phyloP scores from a whole-genome alignment of 306 rosid species.

The Malus orientalis region DNA sequence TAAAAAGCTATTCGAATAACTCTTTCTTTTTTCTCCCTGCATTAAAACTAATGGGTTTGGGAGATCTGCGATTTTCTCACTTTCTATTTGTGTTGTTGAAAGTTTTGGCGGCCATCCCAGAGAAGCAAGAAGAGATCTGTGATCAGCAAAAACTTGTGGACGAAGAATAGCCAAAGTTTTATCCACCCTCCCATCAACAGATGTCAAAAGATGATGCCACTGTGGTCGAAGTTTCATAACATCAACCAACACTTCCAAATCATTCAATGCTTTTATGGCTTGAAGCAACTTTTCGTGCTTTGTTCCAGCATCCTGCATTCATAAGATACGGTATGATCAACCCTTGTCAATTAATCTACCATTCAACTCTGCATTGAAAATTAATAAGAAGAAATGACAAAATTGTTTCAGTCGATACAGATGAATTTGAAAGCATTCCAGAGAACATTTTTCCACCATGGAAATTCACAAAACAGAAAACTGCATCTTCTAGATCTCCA shows the following conservation, averaged over 20 bases:
- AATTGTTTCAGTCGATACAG: conserved; percentile 29
- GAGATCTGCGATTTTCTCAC: conserved; percentile 22
- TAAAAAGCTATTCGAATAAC: conserved; percentile 53
- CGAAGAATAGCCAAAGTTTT: conserved; percentile 49
- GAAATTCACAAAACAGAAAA: conserved; percentile 46
- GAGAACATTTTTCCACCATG: conserved; percentile 41
- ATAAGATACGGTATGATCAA: not conserved
- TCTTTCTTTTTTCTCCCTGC: conserved; percentile 51
- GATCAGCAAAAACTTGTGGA: conserved; percentile 64
- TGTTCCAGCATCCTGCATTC: conserved; percentile 42
- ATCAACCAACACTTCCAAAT: conserved; percentile 39
- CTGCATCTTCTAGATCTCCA: conserved; percentile 85
- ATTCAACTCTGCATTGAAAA: conserved; percentile 10
- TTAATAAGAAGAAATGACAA: not conserved
- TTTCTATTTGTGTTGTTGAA: conserved; percentile 23
- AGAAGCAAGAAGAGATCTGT: conserved; percentile 60
- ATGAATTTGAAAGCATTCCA: conserved; percentile 31
- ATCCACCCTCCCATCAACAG: conserved; percentile 61
- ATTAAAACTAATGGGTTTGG: conserved; percentile 60
- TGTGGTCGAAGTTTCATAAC: conserved; percentile 35
- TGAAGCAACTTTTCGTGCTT: conserved; percentile 55
- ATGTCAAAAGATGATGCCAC: conserved; percentile 48
- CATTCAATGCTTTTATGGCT: conserved; percentile 52
- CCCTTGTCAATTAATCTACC: not conserved
- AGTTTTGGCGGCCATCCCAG: conserved; percentile 91